Evolutionary conservation across 1,139 yeast genomes (phyloP).

Genomic region (Zhuliangozyma blackwelliae): DNA sequence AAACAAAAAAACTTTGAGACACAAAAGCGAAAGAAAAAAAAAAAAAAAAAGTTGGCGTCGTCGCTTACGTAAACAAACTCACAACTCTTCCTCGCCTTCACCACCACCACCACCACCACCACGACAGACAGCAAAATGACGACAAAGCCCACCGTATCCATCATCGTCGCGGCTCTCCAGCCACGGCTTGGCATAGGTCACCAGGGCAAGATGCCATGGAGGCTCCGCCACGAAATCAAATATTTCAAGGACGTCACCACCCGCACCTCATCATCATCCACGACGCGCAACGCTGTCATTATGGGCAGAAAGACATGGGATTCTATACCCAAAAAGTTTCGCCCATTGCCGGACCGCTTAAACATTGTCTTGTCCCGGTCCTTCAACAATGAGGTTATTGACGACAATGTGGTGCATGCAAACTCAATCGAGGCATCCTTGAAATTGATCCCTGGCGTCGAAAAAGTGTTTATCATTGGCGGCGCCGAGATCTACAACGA

Average conservation of each 20-base stretch:
- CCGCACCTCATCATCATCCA: slow-evolving; percentile 20
- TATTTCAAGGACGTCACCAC: slow-evolving; percentile 77
- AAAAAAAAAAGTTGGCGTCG: too few species aligned
- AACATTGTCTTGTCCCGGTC: slow-evolving; percentile 72
- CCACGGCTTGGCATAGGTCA: slow-evolving; percentile 84
- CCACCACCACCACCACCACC: too few species aligned
- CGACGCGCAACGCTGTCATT: slow-evolving; percentile 66
- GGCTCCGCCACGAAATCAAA: slow-evolving; percentile 75
- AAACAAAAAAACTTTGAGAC: too few species aligned
- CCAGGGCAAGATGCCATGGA: slow-evolving; percentile 86
- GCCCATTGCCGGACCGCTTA: slow-evolving; percentile 74
- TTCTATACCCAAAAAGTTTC: slow-evolving; percentile 76
- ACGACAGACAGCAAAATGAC: neutral
- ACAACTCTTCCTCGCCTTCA: too few species aligned
- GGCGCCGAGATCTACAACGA: slow-evolving; percentile 84
- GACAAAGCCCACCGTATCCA: slow-evolving; percentile 34
- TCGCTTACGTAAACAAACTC: too few species aligned
- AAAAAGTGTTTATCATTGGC: slow-evolving; percentile 78
- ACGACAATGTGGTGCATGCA: slow-evolving; percentile 36
- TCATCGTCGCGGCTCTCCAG: slow-evolving; percentile 79
- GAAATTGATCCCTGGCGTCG: slow-evolving; percentile 24
- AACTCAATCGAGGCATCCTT: slow-evolving; percentile 47
- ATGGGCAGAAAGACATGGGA: slow-evolving; percentile 99
- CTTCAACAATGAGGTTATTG: slow-evolving; percentile 15
- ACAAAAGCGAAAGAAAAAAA: too few species aligned